Evolutionary conservation across 2,329 filamentous ascomycete species (phyloP).

Genomic region (Trichoderma brevicompactum): DNA sequence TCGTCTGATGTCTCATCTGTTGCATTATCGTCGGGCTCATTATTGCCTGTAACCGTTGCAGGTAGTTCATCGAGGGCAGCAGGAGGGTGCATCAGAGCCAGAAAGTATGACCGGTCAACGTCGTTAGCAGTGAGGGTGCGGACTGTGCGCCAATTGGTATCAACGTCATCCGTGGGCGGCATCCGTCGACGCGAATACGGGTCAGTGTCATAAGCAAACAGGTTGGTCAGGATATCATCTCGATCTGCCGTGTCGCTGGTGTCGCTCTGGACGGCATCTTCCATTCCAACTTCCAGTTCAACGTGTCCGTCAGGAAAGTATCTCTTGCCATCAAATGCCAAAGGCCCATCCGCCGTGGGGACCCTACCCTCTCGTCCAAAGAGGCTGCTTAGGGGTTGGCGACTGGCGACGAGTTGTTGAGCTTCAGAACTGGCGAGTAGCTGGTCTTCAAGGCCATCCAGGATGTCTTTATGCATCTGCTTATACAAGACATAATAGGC

Average conservation of each 20-base stretch:
- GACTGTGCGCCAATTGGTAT: slow-evolving; percentile 45
- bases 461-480: slow-evolving; percentile 83
- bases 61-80: slow-evolving; percentile 50
- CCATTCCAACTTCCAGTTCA: slow-evolving; percentile 62
- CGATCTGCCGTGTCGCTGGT: slow-evolving; percentile 63
- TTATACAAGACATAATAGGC: slow-evolving; percentile 92
- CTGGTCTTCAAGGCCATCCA: slow-evolving; percentile 78
- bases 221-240: slow-evolving; percentile 61
- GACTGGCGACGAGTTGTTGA: slow-evolving; percentile 73
- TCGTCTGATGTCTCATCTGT: slow-evolving; percentile 33
- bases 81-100: slow-evolving; percentile 52
- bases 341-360: slow-evolving; percentile 62
- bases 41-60: slow-evolving; percentile 44
- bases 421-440: slow-evolving; percentile 75
- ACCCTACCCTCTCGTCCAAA: slow-evolving; percentile 75
- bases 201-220: slow-evolving; percentile 50
- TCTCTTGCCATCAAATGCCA: slow-evolving; percentile 68
- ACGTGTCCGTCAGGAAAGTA: slow-evolving; percentile 65
- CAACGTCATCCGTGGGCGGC: slow-evolving; percentile 39
- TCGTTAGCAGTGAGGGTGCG: slow-evolving; percentile 40
- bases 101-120: slow-evolving; percentile 48
- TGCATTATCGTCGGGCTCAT: slow-evolving; percentile 36
- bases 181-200: slow-evolving; percentile 39
- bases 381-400: slow-evolving; percentile 74
- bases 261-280: slow-evolving; percentile 62